Evolutionary conservation across 345 rosid species (phyloP).

Genomic region (Eucalyptus pauciflora): DNA sequence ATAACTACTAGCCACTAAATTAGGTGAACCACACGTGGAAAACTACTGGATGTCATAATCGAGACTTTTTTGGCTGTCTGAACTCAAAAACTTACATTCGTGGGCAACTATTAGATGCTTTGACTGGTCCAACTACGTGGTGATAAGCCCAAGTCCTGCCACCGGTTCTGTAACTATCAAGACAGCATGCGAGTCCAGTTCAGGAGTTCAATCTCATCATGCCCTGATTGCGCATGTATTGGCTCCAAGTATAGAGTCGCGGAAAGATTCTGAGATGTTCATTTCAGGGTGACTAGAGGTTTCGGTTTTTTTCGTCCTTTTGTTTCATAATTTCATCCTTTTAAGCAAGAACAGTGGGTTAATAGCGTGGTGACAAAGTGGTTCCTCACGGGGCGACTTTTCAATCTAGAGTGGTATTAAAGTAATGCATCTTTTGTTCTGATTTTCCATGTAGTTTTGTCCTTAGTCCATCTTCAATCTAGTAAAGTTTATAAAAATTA

Average conservation of each 20-base stretch:
- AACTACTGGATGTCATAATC: conserved; percentile 37
- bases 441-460: neutral
- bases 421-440: neutral
- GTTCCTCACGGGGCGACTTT: neutral
- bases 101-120: neutral
- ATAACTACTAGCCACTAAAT: conserved; percentile 19
- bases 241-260: neutral
- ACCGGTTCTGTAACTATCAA: neutral
- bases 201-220: neutral
- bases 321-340: neutral
- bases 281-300: neutral
- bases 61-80: conserved; percentile 9
- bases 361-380: neutral
- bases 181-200: neutral
- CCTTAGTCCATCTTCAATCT: neutral
- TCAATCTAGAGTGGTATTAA: neutral
- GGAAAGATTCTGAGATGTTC: neutral
- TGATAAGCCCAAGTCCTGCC: neutral
- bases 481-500: neutral
- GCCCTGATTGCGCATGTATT: neutral
- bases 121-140: conserved; percentile 8
- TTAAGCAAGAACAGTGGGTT: neutral
- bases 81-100: neutral
- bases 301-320: neutral
- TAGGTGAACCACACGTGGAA: conserved; percentile 85